phyloP scores from a whole-genome alignment of 805 yeast genomes.

The Saturnispora ahearnii region DNA sequence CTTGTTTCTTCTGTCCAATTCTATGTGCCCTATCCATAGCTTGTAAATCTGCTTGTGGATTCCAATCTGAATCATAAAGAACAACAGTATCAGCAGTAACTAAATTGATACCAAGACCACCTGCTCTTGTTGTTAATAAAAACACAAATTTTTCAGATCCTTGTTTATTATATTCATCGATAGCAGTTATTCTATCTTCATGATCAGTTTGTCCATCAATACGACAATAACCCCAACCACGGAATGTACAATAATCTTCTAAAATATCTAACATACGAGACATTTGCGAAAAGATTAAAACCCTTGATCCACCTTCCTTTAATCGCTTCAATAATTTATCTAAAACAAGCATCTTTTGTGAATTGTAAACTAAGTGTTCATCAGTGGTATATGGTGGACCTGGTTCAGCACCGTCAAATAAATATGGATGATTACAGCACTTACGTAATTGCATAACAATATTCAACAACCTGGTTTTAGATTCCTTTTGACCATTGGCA shows the following conservation, averaged over 20 bases:
- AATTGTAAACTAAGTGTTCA: slow-evolving; percentile 82
- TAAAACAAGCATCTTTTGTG: slow-evolving; percentile 84
- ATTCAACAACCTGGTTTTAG: slow-evolving; percentile 80
- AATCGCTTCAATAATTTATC: slow-evolving; percentile 73
- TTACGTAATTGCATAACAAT: slow-evolving; percentile 95
- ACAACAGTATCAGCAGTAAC: slow-evolving; percentile 89
- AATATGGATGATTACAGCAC: slow-evolving; percentile 94
- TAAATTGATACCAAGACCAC: slow-evolving; percentile 90
- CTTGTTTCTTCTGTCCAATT: slow-evolving; percentile 96
- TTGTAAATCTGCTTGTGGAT: slow-evolving; percentile 95
- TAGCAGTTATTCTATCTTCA: slow-evolving; percentile 85
- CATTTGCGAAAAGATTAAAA: slow-evolving; percentile 90
- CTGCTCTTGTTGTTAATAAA: slow-evolving; percentile 88
- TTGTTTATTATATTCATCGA: slow-evolving; percentile 84
- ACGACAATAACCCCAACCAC: slow-evolving; percentile 81
- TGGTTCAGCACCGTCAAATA: slow-evolving; percentile 98
- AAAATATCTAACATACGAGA: slow-evolving; percentile 78
- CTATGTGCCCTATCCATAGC: slow-evolving; percentile 98
- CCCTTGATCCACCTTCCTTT: slow-evolving; percentile 74
- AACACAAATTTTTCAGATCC: slow-evolving; percentile 77
- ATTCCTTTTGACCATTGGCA: slow-evolving; percentile 87
- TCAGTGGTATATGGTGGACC: slow-evolving; percentile 97
- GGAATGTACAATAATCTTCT: slow-evolving; percentile 83
- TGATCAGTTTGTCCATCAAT: slow-evolving; percentile 92
- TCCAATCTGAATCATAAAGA: slow-evolving; percentile 91